A percentile compares a stretch with the other conserved stretches of the same genome.
Evolutionary conservation across 371 early-diverging fungal genomes (phyloP).

Genomic region (Mucor plumbeus): DNA sequence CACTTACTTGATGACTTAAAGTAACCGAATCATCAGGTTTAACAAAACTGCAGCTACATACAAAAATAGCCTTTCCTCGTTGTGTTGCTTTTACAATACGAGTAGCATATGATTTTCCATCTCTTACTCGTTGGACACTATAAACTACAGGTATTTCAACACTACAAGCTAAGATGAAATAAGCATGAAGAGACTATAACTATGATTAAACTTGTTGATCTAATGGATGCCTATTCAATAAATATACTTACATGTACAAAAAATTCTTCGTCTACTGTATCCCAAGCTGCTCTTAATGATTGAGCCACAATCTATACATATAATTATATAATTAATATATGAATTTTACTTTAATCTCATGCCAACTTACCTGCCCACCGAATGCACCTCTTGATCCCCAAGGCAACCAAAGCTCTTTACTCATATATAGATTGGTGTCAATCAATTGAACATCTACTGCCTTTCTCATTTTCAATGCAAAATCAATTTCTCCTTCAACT

Average conservation of each 20-base stretch:
- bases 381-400: constrained; percentile 84
- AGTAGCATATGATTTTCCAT: constrained; percentile 53
- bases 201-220: neutral
- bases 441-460: constrained; percentile 38
- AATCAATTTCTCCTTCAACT: constrained; percentile 6
- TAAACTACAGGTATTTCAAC: constrained; percentile 50
- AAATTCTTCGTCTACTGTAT: constrained; percentile 72
- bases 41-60: constrained; percentile 46
- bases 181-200: constrained; percentile 44
- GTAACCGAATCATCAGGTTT: constrained; percentile 31
- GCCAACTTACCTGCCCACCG: constrained; percentile 57
- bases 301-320: constrained; percentile 76
- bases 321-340: neutral
- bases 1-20: constrained; percentile 50
- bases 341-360: no score
- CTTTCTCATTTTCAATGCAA: constrained; percentile 16
- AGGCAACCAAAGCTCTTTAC: constrained; percentile 80
- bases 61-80: constrained; percentile 47
- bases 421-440: constrained; percentile 74
- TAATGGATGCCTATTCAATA: neutral
- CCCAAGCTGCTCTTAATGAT: constrained; percentile 78
- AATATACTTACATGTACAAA: constrained; percentile 63
- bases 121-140: constrained; percentile 43
- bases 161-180: constrained; percentile 50
- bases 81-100: constrained; percentile 49